These are phyloP conservation scores for Stipa capillata DNA, from an alignment of 176 grass and related monocot species.

Conservation along the genomic window DNA sequence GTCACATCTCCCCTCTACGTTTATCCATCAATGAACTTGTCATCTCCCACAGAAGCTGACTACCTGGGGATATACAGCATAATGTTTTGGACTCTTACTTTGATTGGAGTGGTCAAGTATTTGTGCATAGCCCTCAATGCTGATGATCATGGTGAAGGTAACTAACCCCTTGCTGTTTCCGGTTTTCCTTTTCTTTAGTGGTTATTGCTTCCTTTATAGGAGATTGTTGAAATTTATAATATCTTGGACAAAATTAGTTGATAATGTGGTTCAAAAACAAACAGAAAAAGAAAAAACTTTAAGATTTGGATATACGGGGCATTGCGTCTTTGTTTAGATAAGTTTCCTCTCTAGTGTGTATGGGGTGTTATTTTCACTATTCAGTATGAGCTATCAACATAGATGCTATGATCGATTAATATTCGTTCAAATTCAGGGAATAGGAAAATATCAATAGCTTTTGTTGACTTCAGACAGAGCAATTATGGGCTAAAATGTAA, in stretches of 20 bases:
- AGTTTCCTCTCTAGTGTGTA: no score
- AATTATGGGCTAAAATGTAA: no score
- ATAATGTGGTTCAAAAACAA: neutral
- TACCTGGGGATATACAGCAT: conserved; percentile 86
- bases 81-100: conserved; percentile 92
- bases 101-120: no score
- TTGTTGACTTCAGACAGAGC: no score
- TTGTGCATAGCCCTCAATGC: conserved; percentile 69
- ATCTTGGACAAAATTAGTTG: neutral
- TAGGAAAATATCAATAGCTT: neutral
- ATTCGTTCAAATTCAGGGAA: neutral
- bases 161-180: neutral
- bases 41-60: conserved; percentile 54
- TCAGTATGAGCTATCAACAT: neutral
- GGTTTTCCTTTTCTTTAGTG: neutral
- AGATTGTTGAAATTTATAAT: neutral
- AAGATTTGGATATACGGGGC: neutral
- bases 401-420: neutral
- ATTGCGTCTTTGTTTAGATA: no score
- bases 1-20: conserved; percentile 88
- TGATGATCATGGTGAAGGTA: conserved; percentile 91
- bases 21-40: conserved; percentile 82
- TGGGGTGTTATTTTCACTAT: no score
- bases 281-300: neutral
- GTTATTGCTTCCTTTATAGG: neutral